phyloP scores from a whole-genome alignment of 1,284 basidiomycete genomes.

The Taiwanofungus camphoratus region DNA sequence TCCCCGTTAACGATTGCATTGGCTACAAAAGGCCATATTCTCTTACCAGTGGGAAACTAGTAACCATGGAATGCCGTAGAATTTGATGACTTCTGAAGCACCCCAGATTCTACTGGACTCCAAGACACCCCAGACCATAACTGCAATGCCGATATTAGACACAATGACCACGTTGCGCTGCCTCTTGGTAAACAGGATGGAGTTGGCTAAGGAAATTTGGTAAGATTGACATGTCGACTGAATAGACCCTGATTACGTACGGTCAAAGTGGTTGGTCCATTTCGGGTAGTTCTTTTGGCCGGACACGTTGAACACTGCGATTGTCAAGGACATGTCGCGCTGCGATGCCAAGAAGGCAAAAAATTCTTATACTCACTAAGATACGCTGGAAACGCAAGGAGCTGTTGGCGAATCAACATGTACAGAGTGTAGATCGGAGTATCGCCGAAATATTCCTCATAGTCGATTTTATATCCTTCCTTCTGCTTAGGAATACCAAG shows the following conservation, averaged over 20 bases:
- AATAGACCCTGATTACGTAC: constrained; percentile 28
- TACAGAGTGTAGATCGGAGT: constrained; percentile 53
- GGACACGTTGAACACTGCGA: constrained; percentile 53
- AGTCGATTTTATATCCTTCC: constrained; percentile 35
- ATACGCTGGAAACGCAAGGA: constrained; percentile 72
- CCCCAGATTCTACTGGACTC: constrained; percentile 32
- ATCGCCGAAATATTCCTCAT: constrained; percentile 52
- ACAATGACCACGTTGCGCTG: constrained; percentile 48
- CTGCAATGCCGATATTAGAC: constrained; percentile 48
- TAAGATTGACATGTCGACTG: background rate
- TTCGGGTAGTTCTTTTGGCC: constrained; percentile 64
- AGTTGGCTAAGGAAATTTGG: constrained; percentile 31
- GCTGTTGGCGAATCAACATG: constrained; percentile 54
- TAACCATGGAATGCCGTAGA: constrained; percentile 55
- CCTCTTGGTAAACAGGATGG: constrained; percentile 45
- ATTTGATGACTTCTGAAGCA: constrained; percentile 38
- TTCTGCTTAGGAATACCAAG: constrained; percentile 39
- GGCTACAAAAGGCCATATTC: no score
- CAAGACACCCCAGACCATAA: constrained; percentile 39
- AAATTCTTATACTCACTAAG: constrained; percentile 35
- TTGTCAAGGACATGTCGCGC: constrained; percentile 1
- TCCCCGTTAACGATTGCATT: constrained; percentile 44
- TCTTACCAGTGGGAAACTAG: constrained; percentile 48
- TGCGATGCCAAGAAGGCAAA: background rate
- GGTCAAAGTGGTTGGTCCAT: constrained; percentile 57